Percentiles rank a stretch among this genome's conserved stretches.
These are phyloP conservation scores for Phytophthora europaea DNA, from an alignment of 352 stramenopile species.

Conservation along the genomic window DNA sequence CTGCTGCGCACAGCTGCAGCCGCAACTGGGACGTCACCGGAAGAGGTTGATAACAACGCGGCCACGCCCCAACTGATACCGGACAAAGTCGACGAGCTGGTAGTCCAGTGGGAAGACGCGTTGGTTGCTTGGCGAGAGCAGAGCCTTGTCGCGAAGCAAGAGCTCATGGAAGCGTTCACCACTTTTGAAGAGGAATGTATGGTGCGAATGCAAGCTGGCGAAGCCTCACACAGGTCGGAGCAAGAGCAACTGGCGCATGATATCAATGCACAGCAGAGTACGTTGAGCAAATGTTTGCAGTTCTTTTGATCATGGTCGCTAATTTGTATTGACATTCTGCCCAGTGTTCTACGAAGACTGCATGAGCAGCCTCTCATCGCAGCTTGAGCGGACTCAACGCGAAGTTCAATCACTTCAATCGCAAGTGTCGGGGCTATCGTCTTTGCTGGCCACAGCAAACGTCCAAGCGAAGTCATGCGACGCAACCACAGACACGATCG, in stretches of 20 bases:
- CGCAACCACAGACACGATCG: constrained; percentile 8
- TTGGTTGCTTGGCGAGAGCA: constrained; percentile 48
- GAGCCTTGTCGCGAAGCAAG: constrained; percentile 22
- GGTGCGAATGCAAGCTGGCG: constrained; percentile 28
- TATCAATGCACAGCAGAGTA: constrained; percentile 29
- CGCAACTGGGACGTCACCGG: constrained; percentile 24
- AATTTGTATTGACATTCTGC: background rate
- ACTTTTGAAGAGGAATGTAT: constrained; percentile 47
- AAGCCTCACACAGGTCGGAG: constrained; percentile 23
- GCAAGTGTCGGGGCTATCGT: constrained; percentile 16
- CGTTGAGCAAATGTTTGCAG: constrained; percentile 3
- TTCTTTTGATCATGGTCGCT: background rate
- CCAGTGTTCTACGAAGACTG: constrained; percentile 34
- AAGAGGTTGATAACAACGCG: constrained; percentile 33
- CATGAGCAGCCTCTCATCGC: constrained; percentile 10
- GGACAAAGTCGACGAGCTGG: constrained; percentile 34
- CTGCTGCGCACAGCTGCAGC: constrained; percentile 20
- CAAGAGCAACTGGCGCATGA: constrained; percentile 25
- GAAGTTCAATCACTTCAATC: constrained; percentile 12
- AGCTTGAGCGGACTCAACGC: constrained; percentile 8
- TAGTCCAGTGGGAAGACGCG: constrained; percentile 41
- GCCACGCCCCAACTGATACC: constrained; percentile 13
- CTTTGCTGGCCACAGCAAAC: constrained; percentile 8
- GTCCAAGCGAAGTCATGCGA: background rate
- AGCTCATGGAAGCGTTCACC: constrained; percentile 25